Evolutionary conservation across 1,284 basidiomycete genomes (phyloP), one percentile per base, ranked within the genome.

Genomic region (Cyathus pygmaeus): DNA sequence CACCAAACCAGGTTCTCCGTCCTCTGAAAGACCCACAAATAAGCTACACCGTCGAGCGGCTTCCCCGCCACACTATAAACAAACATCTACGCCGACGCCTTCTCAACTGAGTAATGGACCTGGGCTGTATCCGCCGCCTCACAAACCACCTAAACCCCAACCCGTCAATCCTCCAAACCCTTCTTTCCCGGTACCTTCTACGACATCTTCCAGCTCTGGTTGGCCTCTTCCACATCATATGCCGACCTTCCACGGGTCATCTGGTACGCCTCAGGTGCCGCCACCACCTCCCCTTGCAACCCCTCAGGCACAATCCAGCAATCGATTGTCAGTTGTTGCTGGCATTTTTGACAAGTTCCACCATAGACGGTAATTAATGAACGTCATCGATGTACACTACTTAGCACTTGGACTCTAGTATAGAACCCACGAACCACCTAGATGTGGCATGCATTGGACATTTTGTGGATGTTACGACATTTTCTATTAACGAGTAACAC

Each of bases 31-130:
- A 69, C 24, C 77, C 80, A 55, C 74, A 76, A 7, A 63, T 4
- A 41, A 55, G 39, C 24, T 51, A 51, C 33, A 59, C 30, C 19
- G 27, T n/a, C 54, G 39, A 42, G n/a, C 13, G 13, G 33, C 26
- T 30, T 26, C 11, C 41, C 42, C 54, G 21, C 53, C 27, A 23
- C 19, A 24, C 36, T 55, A 46, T 77, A 7, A 63, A 76, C 52
- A 78, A 81, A 55, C 79, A 36, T 36, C 80, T 2, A 75, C 81
- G 3, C 82, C 83, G 1, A 82, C 82, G 4, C 82, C 81, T 1
- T 76, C 83, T 15, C 83, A 83, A 61, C 69, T 81, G 13, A 81
- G 80, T 63, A 83, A 83, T 60, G 81, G 81, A 17, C 56, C 61
- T n/a, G 78, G 11, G 13, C 30, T 31, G 15, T 21, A 33, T 11